These are phyloP conservation scores for Eucalyptus sp. DNA, from an alignment of 345 rosid species.

Conservation along the genomic window DNA sequence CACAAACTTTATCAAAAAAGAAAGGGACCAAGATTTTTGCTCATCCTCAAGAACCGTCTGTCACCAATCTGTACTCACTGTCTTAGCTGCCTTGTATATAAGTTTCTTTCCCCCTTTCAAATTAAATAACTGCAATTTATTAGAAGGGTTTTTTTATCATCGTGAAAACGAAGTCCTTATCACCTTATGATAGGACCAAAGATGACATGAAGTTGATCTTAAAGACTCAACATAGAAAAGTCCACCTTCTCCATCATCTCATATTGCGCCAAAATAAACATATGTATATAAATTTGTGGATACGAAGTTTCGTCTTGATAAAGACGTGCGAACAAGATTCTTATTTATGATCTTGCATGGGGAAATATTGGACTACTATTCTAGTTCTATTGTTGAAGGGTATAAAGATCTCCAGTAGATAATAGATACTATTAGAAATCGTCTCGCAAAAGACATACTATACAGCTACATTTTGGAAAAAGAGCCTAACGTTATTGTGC, in stretches of 20 bases:
- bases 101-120: background rate
- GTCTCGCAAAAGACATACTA: background rate
- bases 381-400: background rate
- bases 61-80: background rate
- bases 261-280: background rate
- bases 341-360: background rate
- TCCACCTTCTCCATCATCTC: background rate
- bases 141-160: background rate
- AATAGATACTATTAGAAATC: background rate
- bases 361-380: background rate
- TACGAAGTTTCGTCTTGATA: background rate
- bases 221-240: background rate
- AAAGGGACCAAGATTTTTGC: background rate
- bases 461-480: background rate
- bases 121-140: background rate
- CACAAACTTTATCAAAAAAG: background rate
- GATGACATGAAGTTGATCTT: background rate
- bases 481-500: background rate
- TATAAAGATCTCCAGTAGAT: background rate
- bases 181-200: background rate
- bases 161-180: background rate
- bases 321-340: background rate
- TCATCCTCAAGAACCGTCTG: background rate
- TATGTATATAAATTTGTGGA: background rate
- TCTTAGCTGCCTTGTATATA: background rate